Conservation (phyloP, 768 basidiomycete species). For the Lentinula lateritia region DNA sequence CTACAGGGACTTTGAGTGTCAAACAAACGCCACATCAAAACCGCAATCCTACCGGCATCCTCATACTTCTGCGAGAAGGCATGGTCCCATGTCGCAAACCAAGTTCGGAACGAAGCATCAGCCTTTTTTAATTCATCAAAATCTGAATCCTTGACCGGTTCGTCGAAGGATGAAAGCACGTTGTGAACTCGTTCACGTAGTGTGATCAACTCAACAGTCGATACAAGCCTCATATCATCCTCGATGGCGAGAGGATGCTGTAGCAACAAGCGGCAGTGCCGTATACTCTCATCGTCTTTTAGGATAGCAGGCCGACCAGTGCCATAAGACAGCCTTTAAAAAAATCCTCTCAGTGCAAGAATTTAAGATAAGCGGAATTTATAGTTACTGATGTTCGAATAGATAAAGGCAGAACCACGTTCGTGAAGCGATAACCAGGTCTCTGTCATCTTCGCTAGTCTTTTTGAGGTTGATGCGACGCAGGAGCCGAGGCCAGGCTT, state of each 20-base stretch:
- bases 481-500: slow-evolving; percentile 81
- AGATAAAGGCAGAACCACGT: slow-evolving; percentile 94
- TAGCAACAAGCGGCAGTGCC: slow-evolving; percentile 71
- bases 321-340: slow-evolving; percentile 88
- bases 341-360: not conserved
- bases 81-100: slow-evolving; percentile 79
- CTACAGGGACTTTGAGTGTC: slow-evolving; percentile 26
- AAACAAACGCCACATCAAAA: not conserved
- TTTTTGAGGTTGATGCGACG: slow-evolving; percentile 73
- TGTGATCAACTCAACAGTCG: slow-evolving; percentile 89
- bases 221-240: slow-evolving; percentile 92
- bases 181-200: slow-evolving; percentile 85
- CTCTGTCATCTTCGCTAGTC: slow-evolving; percentile 58
- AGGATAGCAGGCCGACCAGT: slow-evolving; percentile 91
- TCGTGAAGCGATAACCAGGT: slow-evolving; percentile 75
- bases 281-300: slow-evolving; percentile 89
- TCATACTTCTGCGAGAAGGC: slow-evolving; percentile 79
- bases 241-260: slow-evolving; percentile 86
- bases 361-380: not conserved
- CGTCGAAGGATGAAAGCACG: slow-evolving; percentile 72
- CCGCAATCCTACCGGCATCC: slow-evolving; percentile 56
- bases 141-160: slow-evolving; percentile 65
- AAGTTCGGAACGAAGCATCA: slow-evolving; percentile 71
- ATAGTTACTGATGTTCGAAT: slow-evolving; percentile 86
- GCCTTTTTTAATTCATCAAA: slow-evolving; percentile 69